A percentile compares a stretch with the other conserved stretches of the same genome.
These are phyloP conservation scores for Mucor ambiguus DNA, from an alignment of 371 early-diverging fungal genomes.

Conservation along the genomic window DNA sequence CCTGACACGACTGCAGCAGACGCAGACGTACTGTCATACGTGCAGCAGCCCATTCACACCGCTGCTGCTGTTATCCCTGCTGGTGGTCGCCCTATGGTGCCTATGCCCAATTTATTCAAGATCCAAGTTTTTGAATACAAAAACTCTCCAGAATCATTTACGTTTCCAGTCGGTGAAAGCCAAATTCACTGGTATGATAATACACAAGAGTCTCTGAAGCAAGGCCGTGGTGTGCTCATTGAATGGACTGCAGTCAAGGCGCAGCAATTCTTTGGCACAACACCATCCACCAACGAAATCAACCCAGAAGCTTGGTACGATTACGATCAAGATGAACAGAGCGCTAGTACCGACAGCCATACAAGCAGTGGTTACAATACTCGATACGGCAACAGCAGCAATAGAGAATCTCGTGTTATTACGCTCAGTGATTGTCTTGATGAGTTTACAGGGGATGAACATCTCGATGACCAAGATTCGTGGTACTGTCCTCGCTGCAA, in stretches of 20 bases:
- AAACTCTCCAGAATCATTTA: constrained; percentile 15
- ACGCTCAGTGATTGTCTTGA: constrained; percentile 60
- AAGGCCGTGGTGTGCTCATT: constrained; percentile 46
- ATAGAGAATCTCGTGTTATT: background rate
- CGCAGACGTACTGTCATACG: background rate
- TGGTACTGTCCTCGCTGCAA: constrained; percentile 73
- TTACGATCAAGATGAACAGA: constrained; percentile 15
- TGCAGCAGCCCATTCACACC: constrained; percentile 31
- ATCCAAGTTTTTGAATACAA: constrained; percentile 33
- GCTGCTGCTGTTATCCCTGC: constrained; percentile 44
- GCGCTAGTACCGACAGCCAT: background rate
- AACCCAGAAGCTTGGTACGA: constrained; percentile 36
- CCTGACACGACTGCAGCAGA: background rate
- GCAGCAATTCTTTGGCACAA: constrained; percentile 36
- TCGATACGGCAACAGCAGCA: background rate
- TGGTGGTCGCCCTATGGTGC: constrained; percentile 34
- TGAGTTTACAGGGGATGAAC: constrained; percentile 63
- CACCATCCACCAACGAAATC: constrained; percentile 5
- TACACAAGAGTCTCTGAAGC: background rate
- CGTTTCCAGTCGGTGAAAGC: background rate
- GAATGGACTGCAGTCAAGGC: constrained; percentile 36
- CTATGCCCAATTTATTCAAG: constrained; percentile 36
- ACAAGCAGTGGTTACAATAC: too few species aligned
- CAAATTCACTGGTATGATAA: background rate
- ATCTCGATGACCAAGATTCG: constrained; percentile 61